Base-by-base conservation (phyloP, 2,329 filamentous ascomycete genomes). In the Fusarium fracticaudum region DNA sequence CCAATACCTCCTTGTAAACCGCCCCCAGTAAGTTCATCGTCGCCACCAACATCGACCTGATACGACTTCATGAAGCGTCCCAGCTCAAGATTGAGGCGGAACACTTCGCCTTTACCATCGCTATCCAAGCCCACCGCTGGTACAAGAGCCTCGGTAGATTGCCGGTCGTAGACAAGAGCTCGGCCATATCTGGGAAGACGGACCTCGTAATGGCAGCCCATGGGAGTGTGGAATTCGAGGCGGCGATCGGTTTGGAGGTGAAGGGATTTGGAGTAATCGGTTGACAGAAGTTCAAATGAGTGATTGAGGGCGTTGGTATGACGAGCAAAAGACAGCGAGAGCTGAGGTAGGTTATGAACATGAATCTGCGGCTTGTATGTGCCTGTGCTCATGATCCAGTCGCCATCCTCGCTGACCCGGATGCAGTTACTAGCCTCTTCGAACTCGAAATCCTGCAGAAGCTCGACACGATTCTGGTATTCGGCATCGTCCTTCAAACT, bases 381-480 rank as follows among this genome's bases (percentile, higher is more conserved):
- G 85, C 94, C 95, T 60, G 95, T 97, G 79, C 94, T 97, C 94
- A 98, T 96, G 45, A 96, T 91, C 95, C 96, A 99, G 81, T 98
- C 92, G 55, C 96, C 96, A 89, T 99, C 96, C 67, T 98, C 95
- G 78, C 94, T 98, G 72, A 96, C 90, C 57, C 94, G 90, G 72
- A 99, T 91, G 81, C 96, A 98, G 76, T 92, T 91, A 80, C 95
- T 98, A 45, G 97, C 96, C 84, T 98, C 95, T 79, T 98, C 95
- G 79, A 99, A 98, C 80, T 97, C 95, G 82, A 99, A 99, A 81
- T 99, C 96, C 80, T 99, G 96, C 43, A 99, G 89, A 65, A 99
- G 87, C 83, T 99, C 96, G 77, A 99, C 92, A 75, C 96, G 93
- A 82, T 95, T 98, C 73, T 95, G 92, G 84, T 96, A 98, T 81